Conservation (phyloP, 2,329 filamentous ascomycete genomes). For the Ascochyta pisi region DNA sequence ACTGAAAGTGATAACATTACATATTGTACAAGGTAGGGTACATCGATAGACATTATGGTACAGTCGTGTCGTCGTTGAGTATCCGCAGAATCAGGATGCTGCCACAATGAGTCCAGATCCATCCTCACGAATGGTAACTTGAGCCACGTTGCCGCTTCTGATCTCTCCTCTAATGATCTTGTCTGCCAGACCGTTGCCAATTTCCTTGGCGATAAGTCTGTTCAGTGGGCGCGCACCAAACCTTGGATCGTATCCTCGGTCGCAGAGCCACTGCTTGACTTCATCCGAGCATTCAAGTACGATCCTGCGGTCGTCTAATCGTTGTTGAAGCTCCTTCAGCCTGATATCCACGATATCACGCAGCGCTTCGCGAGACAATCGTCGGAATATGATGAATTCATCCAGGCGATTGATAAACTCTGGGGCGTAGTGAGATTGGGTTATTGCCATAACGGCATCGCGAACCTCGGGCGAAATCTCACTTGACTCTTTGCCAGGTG, state of each 20-base stretch:
- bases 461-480: conserved; percentile 77
- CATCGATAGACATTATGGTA: conserved; percentile 18
- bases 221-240: conserved; percentile 93
- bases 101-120: conserved; percentile 36
- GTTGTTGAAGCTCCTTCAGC: conserved; percentile 79
- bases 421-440: conserved; percentile 76
- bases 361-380: conserved; percentile 77
- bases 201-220: conserved; percentile 85
- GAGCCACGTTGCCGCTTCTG: conserved; percentile 75
- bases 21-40: conserved; percentile 16
- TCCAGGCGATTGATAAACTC: conserved; percentile 98
- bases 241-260: conserved; percentile 87
- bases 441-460: conserved; percentile 85
- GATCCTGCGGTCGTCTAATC: conserved; percentile 87
- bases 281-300: conserved; percentile 72
- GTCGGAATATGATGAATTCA: conserved; percentile 95
- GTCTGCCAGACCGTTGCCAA: conserved; percentile 87
- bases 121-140: conserved; percentile 70
- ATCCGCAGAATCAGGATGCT: conserved; percentile 13
- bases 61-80: conserved; percentile 31
- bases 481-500: conserved; percentile 61
- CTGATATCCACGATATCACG: conserved; percentile 94
- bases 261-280: conserved; percentile 85
- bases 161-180: conserved; percentile 88
- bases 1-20: conserved; percentile 15